Evolutionary conservation across 371 early-diverging fungal species (phyloP).

Genomic region (Phascolomyces articulosus): DNA sequence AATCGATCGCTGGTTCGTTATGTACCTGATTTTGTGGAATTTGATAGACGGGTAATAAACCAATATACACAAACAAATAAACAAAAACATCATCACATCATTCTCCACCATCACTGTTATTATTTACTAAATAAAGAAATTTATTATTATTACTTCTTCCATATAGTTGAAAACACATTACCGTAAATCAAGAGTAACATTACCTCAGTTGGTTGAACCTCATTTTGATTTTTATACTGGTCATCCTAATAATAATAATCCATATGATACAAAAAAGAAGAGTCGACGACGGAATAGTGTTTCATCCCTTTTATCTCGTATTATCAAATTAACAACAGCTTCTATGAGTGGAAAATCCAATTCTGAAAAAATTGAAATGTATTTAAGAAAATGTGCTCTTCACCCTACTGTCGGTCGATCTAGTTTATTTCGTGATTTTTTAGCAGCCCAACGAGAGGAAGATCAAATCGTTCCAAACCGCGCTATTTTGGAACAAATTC

Average conservation of each 20-base stretch:
- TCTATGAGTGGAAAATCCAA: conserved; percentile 17
- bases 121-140: not conserved
- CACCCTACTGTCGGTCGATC: conserved; percentile 26
- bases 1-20: conserved; percentile 48
- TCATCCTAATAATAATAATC: no score
- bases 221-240: not conserved
- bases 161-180: conserved; percentile 16
- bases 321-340: not conserved
- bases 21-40: conserved; percentile 60
- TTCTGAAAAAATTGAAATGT: conserved; percentile 29
- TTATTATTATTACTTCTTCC: not conserved
- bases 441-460: conserved; percentile 27
- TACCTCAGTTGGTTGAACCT: conserved; percentile 10
- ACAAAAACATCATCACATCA: not conserved
- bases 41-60: conserved; percentile 48
- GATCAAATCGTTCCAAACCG: conserved; percentile 11
- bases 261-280: no score
- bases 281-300: conserved; percentile 6
- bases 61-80: not conserved
- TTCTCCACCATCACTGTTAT: no score
- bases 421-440: conserved; percentile 29
- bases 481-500: conserved; percentile 7
- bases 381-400: conserved; percentile 25
- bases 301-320: conserved; percentile 6
- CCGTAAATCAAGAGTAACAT: conserved; percentile 9